Conservation (phyloP, 192 early-diverging fungal species). For the Coemansia guatemalensis region DNA sequence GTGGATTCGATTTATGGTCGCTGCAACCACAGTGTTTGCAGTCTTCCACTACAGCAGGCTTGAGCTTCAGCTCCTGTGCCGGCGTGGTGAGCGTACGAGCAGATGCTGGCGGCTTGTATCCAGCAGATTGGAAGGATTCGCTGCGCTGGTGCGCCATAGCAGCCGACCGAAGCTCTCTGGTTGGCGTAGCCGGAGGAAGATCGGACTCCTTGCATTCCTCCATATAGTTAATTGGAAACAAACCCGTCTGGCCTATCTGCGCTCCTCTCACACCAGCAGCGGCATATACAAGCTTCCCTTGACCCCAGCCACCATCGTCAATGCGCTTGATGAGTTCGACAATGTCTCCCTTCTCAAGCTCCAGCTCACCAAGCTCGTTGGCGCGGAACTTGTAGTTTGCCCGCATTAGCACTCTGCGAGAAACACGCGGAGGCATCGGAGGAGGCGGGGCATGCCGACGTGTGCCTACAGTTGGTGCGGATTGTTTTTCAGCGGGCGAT, state of each 20-base stretch:
- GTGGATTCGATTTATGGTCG: slow-evolving; percentile 74
- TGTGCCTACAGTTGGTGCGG: slow-evolving; percentile 37
- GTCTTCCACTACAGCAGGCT: slow-evolving; percentile 48
- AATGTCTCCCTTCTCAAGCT: slow-evolving; percentile 81
- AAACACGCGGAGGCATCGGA: slow-evolving; percentile 39
- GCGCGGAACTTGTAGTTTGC: slow-evolving; percentile 82
- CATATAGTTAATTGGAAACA: slow-evolving; percentile 94
- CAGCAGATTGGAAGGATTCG: slow-evolving; percentile 23
- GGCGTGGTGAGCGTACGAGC: slow-evolving; percentile 34
- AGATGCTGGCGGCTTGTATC: slow-evolving; percentile 35
- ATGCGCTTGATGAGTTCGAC: slow-evolving; percentile 83
- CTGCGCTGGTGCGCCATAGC: slow-evolving; percentile 17
- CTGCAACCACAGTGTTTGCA: slow-evolving; percentile 66
- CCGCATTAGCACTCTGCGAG: slow-evolving; percentile 41
- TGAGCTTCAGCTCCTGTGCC: slow-evolving; percentile 19
- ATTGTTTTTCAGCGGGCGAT: slow-evolving; percentile 17
- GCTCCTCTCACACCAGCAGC: slow-evolving; percentile 15
- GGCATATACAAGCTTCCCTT: slow-evolving; percentile 74
- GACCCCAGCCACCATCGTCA: slow-evolving; percentile 96
- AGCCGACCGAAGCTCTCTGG: slow-evolving; percentile 16
- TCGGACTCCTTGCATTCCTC: slow-evolving; percentile 58
- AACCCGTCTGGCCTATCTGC: slow-evolving; percentile 58
- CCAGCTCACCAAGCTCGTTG: slow-evolving; percentile 75
- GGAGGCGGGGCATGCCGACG: slow-evolving; percentile 56
- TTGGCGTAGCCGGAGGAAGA: slow-evolving; percentile 22